phyloP scores from a whole-genome alignment of 768 basidiomycete genomes.

The Asterophora parasitica region DNA sequence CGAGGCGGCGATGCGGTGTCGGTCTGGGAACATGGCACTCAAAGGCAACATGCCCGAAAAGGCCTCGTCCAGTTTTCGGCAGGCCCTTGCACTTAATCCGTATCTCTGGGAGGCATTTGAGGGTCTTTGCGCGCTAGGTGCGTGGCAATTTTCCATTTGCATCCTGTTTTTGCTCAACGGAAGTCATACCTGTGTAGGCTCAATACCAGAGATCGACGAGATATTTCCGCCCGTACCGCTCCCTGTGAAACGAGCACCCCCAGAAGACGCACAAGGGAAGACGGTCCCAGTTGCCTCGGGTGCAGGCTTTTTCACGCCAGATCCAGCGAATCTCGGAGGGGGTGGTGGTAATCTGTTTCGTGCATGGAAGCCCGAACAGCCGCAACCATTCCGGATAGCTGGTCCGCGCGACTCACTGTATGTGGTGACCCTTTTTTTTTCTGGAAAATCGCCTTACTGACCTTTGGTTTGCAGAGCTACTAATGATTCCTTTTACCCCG shows the following conservation, averaged over 20 bases:
- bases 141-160: constrained; percentile 18
- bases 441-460: constrained; percentile 15
- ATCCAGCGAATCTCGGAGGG: constrained; percentile 48
- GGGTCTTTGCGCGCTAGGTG: constrained; percentile 77
- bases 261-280: constrained; percentile 46
- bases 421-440: constrained; percentile 18
- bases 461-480: constrained; percentile 36
- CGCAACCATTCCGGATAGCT: constrained; percentile 52
- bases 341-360: constrained; percentile 54
- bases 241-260: constrained; percentile 49
- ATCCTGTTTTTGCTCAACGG: constrained; percentile 6
- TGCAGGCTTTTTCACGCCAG: constrained; percentile 74
- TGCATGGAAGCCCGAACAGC: constrained; percentile 50
- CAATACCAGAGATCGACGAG: constrained; percentile 66
- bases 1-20: constrained; percentile 70
- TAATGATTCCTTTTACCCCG: constrained; percentile 52
- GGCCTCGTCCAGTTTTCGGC: constrained; percentile 66
- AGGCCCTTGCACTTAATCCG: constrained; percentile 69
- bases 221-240: constrained; percentile 61
- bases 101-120: constrained; percentile 93
- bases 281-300: constrained; percentile 55
- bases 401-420: constrained; percentile 64
- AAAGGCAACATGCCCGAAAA: constrained; percentile 75
- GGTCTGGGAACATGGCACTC: constrained; percentile 68
- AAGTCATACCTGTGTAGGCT: constrained; percentile 36